Evolutionary conservation across 2,329 filamentous ascomycete species (phyloP).

Genomic region (Camptophora hylomeconis): DNA sequence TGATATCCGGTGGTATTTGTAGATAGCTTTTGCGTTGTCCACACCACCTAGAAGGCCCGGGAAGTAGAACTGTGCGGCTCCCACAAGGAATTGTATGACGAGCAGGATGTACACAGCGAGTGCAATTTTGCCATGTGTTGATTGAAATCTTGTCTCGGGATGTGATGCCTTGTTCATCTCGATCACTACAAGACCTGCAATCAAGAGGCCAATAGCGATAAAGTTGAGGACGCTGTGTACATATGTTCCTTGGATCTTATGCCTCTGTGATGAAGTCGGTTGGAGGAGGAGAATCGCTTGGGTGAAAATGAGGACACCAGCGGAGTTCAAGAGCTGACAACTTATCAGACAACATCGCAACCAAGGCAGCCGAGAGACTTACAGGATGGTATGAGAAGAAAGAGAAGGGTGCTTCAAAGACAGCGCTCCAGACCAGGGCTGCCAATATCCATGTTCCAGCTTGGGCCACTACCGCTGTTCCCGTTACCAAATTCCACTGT

Average conservation of each 20-base stretch:
- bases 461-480: slow-evolving; percentile 71
- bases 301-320: slow-evolving; percentile 60
- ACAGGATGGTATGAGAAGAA: slow-evolving; percentile 86
- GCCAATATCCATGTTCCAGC: slow-evolving; percentile 62
- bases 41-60: slow-evolving; percentile 60
- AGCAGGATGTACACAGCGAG: slow-evolving; percentile 59
- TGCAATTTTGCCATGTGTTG: slow-evolving; percentile 72
- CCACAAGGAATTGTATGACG: slow-evolving; percentile 60
- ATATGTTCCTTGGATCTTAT: slow-evolving; percentile 54
- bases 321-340: slow-evolving; percentile 39
- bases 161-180: slow-evolving; percentile 66
- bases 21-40: slow-evolving; percentile 66
- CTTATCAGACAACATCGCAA: slow-evolving; percentile 3
- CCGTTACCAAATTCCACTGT: slow-evolving; percentile 58
- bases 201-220: slow-evolving; percentile 18
- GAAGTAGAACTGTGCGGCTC: slow-evolving; percentile 68
- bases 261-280: slow-evolving; percentile 62
- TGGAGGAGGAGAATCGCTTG: slow-evolving; percentile 78
- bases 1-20: slow-evolving; percentile 73
- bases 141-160: slow-evolving; percentile 58
- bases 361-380: slow-evolving; percentile 29
- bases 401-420: slow-evolving; percentile 58
- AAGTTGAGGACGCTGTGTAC: slow-evolving; percentile 60
- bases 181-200: slow-evolving; percentile 31
- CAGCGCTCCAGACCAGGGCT: slow-evolving; percentile 62